Base-by-base conservation (phyloP, 768 basidiomycete genomes). In the Auricularia sp. region DNA sequence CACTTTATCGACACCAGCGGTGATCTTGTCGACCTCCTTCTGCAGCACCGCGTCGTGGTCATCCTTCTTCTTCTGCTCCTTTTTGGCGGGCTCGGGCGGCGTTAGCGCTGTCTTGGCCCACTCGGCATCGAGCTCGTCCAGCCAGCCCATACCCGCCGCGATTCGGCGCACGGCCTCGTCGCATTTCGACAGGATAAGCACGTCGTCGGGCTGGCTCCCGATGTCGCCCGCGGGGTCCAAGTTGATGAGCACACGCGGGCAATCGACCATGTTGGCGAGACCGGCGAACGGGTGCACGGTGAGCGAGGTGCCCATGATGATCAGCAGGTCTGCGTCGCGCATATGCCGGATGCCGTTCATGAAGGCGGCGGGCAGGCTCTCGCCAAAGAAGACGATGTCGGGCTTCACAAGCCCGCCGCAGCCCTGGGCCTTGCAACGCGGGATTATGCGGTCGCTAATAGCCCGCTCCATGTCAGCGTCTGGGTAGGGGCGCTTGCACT, bases 371-470 rank as follows among this genome's bases (percentile, higher is more conserved):
- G 85, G 36, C 71, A 89, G 87, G 43, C 80, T 71, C 75, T 93
- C 90, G 29, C 94, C 93, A 70, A 96, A 95, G 76, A 96, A 95
- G 12, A 96, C 91, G 53, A 96, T 96, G 70, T 96, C 90, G n/a
- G 93, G 93, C 74, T 95, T 93, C 16, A 94, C 86, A 44, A 91
- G 78, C 0, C 91, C 92, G 1, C 76, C 77, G 67, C 93, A 93
- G 4, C 21, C 59, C 51, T 51, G 23, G 23, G 69, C 64, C 39
- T 78, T 71, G 72, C 96, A 98, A 60, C 76, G 80, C 4, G 93
- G 86, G 14, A 91, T 84, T 66, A 83, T 73, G 51, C 85, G 85
- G n/a, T 76, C 72, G 64, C 80, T 73, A 36, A 96, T 82, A 4
- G 81, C 79, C 16, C 77, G 73, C 71, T 81, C 83, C 80, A 98